Evolutionary conservation across 148 eudicot genomes (phyloP), one percentile per base, ranked within the genome.

Genomic region (Cornus florida): DNA sequence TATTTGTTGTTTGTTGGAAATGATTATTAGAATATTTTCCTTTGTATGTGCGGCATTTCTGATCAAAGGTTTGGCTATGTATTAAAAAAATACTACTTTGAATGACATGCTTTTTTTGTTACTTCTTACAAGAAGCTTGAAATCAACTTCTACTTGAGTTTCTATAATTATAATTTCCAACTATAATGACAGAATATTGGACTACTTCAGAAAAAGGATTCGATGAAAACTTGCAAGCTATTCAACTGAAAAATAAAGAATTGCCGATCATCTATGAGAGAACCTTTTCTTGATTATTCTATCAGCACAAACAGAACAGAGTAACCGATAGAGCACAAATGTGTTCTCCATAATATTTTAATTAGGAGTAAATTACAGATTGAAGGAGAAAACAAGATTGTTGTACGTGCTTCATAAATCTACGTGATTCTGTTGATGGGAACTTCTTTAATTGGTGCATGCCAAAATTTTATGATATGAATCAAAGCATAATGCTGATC

Each of bases 1-100:
- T 53, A 11, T 53, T 53, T 12, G 59, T 53, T 53, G 59, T 53
- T 12, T 53, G 59, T 43, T 6, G 19, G 59, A 53, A 53, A 12
- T 53, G 1, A 53, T 53, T 17, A 16, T 53, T 53, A 16, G 19
- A 14, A 53, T 53, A 53, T 7, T 11, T 53, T 14, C 19, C 17
- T 53, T 53, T 53, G 59, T 53, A 43, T 35, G 3, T 43, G 59
- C 12, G 59, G 59, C 59, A 11, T 53, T 53, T 0, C 0, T 53
- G 17, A 53, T 14, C 59, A 53, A 2, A 53, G 19, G 59, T 53
- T 53, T 11, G 17, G 17, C 19, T 12, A 53, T 53, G 19, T 7
- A 86, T 82, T 87, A 78, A 87, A 86, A 75, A 81, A 86, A 70
- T 5, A 43, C 85, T 53, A 13, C 59, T 11, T 53, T 53, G 59